Base-by-base conservation (phyloP, 495 filamentous ascomycete genomes). In the Neurospora sp. region DNA sequence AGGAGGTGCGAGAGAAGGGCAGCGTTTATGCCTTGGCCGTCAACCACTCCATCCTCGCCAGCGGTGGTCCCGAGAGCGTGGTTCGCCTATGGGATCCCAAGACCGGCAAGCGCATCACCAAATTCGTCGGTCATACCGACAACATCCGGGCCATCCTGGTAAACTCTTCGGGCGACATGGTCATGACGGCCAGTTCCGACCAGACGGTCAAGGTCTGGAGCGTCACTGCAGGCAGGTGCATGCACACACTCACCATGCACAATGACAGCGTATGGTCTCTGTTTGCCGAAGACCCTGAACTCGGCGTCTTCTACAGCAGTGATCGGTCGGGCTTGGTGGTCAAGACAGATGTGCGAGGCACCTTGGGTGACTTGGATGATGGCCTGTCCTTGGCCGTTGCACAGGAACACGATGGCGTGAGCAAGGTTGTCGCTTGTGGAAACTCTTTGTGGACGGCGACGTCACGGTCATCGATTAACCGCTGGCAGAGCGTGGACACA, bases 161-260 rank as follows among this genome's bases (percentile, higher is more conserved):
- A 76, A 97, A 91, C 75, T 88, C 95, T 76, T 88, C 91, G 71
- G 94, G 93, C 10, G 93, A 97, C 80, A 95, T 89, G 40, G 92
- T 99, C 69, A 89, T 99, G 88, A 97, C 94, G 0, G 96, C 94
- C 4, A 97, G 94, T 69, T 96, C 96, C 3, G 96, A 99, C 79
- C 93, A 96, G 80, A 98, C 96, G 0, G 91, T 99, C 83, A 99
- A 99, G 82, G 89, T 98, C 31, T 99, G 96, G 96, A 98, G 94
- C 69, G 88, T 98, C 68, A 94, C 93, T 2, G 94, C 93, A 12
- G 96, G 95, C 42, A 87, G 96, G 73, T 98, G 96, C 85, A 93
- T 98, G 91, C 92, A 98, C 82, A 99, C 96, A 5, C 85, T 99
- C 71, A 97, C 94, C 18, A 98, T 98, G 96, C 96, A 99, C 79